Percentiles rank a stretch among this genome's conserved stretches.
These are phyloP conservation scores for Rhizopus microsporus DNA, from an alignment of 371 early-diverging fungal species.

Conservation along the genomic window DNA sequence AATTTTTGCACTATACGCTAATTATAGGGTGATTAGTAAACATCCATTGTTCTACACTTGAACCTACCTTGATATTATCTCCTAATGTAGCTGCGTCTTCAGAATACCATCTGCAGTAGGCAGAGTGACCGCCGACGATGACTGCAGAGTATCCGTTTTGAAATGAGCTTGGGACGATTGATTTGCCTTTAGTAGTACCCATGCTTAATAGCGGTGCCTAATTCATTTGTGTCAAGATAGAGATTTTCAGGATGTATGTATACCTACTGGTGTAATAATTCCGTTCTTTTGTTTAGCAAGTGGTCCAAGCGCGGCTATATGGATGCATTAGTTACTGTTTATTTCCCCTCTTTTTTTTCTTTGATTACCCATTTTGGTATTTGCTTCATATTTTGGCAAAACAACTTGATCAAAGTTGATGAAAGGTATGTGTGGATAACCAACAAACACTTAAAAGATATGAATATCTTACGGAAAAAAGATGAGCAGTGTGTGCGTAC, in stretches of 20 bases:
- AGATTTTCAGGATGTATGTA: background rate
- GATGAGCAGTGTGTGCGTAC: constrained; percentile 11
- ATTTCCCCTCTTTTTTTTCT: background rate
- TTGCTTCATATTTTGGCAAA: constrained; percentile 46
- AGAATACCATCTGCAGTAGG: constrained; percentile 50
- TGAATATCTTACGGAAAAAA: background rate
- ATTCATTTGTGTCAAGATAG: constrained; percentile 6
- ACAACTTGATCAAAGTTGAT: constrained; percentile 49
- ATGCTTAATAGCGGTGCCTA: constrained; percentile 26
- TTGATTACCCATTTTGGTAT: constrained; percentile 40
- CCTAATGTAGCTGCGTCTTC: constrained; percentile 40
- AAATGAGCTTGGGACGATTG: constrained; percentile 8
- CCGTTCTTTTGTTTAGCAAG: constrained; percentile 47
- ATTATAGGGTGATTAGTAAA: background rate
- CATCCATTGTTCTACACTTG: background rate
- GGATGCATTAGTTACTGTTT: background rate
- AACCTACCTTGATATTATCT: constrained; percentile 39
- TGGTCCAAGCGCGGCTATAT: constrained; percentile 41
- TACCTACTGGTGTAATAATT: constrained; percentile 35
- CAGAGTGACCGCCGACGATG: constrained; percentile 41
- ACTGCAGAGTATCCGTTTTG: constrained; percentile 19
- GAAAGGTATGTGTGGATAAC: constrained; percentile 47
- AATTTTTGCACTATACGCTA: constrained; percentile 43
- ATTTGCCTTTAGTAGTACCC: background rate
- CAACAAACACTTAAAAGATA: constrained; percentile 36